Conservation (phyloP, 169 alveolate genomes). For the Plasmodium yoelii region DNA sequence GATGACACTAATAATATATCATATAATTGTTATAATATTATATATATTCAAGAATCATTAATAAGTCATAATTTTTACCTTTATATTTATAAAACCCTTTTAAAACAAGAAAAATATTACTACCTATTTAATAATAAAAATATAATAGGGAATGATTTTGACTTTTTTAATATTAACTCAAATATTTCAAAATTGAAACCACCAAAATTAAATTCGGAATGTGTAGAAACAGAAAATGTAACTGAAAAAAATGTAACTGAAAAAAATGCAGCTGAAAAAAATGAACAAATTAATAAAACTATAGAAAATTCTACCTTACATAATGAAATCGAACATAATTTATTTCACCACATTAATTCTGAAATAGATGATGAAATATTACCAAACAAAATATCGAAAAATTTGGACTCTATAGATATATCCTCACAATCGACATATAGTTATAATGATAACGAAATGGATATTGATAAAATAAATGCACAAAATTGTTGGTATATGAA, state of each 20-base stretch:
- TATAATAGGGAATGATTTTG: slow-evolving; percentile 8
- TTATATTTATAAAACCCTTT: slow-evolving; percentile 26
- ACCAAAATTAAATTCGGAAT: neutral
- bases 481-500: slow-evolving; percentile 18
- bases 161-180: slow-evolving; percentile 34
- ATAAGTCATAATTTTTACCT: slow-evolving; percentile 58
- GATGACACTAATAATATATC: slow-evolving; percentile 14
- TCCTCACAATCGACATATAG: slow-evolving; percentile 37
- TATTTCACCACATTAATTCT: neutral
- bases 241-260: neutral
- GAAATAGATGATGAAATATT: neutral
- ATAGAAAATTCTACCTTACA: neutral
- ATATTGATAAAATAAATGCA: slow-evolving; percentile 49
- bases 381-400: neutral
- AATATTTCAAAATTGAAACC: slow-evolving; percentile 19
- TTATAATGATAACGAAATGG: slow-evolving; percentile 29
- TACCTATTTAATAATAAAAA: slow-evolving; percentile 31
- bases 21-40: slow-evolving; percentile 42
- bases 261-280: neutral
- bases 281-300: neutral
- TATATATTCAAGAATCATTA: slow-evolving; percentile 31
- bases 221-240: neutral
- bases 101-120: slow-evolving; percentile 40
- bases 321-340: neutral
- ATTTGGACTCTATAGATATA: slow-evolving; percentile 16